Evolutionary conservation across 164 flowering plant genomes (phyloP).

Genomic region (Vitis vinifera): DNA sequence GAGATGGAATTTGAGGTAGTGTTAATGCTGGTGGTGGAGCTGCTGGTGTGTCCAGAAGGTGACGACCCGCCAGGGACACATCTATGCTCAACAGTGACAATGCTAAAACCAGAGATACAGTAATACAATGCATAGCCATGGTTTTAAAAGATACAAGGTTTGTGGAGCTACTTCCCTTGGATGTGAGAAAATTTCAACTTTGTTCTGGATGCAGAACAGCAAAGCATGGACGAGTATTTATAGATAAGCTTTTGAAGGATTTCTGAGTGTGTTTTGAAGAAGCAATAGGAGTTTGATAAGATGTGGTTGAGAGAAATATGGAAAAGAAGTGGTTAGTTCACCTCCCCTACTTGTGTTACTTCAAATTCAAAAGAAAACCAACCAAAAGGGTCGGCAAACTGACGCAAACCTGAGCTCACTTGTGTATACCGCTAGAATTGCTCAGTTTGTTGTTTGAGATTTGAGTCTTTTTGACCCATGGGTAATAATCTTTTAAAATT

Average conservation of each 20-base stretch:
- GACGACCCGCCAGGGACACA: constrained; percentile 20
- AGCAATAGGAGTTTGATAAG: constrained; percentile 9
- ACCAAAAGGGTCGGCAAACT: too few species aligned
- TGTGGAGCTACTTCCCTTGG: not conserved
- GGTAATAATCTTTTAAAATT: too few species aligned
- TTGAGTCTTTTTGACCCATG: too few species aligned
- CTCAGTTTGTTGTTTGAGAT: too few species aligned
- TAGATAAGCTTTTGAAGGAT: not conserved
- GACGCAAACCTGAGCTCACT: too few species aligned
- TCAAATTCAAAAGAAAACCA: not conserved
- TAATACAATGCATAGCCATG: constrained; percentile 15
- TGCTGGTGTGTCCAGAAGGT: constrained; percentile 24
- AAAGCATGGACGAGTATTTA: not conserved
- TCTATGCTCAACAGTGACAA: constrained; percentile 12
- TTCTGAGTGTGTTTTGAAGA: not conserved
- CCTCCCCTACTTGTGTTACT: constrained; percentile 1
- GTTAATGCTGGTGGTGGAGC: constrained; percentile 16
- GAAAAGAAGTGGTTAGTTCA: constrained; percentile 1
- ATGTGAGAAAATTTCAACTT: too few species aligned
- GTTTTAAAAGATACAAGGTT: not conserved
- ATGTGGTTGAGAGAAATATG: constrained; percentile 10
- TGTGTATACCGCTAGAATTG: too few species aligned
- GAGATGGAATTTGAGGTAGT: constrained; percentile 13
- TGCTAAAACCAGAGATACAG: constrained; percentile 9
- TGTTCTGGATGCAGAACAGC: not conserved